Conservation (phyloP, 2,329 filamentous ascomycete species). For the Colletotrichum sp. region DNA sequence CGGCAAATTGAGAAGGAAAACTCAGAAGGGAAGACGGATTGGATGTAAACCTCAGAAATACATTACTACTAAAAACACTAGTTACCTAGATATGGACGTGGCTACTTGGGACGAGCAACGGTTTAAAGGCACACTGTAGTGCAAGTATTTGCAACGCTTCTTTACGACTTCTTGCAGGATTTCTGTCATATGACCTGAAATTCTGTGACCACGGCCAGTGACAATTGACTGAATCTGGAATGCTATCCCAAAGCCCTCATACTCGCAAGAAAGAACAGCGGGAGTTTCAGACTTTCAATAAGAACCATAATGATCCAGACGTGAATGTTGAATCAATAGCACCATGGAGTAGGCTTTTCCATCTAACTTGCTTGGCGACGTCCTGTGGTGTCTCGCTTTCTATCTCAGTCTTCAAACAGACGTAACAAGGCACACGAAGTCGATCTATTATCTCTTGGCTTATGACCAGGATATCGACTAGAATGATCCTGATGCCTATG, state of each 20-base stretch:
- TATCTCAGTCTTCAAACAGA: background rate
- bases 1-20: no score
- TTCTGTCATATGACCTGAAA: no score
- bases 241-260: background rate
- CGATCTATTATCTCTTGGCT: background rate
- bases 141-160: background rate
- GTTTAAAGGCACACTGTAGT: background rate
- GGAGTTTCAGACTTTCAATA: background rate
- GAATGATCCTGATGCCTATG: background rate
- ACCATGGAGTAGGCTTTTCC: background rate
- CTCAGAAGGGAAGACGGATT: no score
- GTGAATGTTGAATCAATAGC: accelerated
- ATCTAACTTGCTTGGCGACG: background rate
- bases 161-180: background rate
- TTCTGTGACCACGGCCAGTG: no score
- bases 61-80: no score
- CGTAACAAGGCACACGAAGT: background rate
- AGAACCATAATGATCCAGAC: background rate
- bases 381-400: background rate
- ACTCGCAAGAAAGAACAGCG: background rate
- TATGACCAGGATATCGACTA: background rate
- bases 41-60: background rate
- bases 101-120: background rate
- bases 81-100: background rate
- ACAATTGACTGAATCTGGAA: no score